Percentiles rank a stretch among this genome's conserved stretches.
phyloP scores from a whole-genome alignment of 768 basidiomycete genomes.

The Boletellus sp. region DNA sequence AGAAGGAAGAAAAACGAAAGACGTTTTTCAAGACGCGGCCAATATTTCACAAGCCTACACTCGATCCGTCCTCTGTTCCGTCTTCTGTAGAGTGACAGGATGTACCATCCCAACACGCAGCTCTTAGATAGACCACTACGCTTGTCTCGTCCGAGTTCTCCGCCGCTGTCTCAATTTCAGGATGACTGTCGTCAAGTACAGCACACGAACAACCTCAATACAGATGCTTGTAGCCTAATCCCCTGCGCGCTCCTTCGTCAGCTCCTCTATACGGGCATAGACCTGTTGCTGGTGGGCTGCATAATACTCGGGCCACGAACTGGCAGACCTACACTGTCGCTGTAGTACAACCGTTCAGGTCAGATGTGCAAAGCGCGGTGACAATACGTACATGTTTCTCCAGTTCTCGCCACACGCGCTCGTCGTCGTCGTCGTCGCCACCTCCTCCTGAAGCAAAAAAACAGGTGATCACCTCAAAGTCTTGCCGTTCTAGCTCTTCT shows the following conservation, averaged over 20 bases:
- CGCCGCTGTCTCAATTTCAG: background rate
- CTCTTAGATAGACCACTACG: constrained; percentile 14
- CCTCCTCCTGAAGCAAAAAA: constrained; percentile 56
- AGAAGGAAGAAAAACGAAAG: constrained; percentile 66
- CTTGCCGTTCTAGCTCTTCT: constrained; percentile 29
- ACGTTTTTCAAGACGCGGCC: constrained; percentile 78
- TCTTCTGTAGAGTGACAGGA: constrained; percentile 18
- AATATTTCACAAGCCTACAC: constrained; percentile 32
- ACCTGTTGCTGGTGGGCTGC: constrained; percentile 41
- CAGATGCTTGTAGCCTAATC: constrained; percentile 3
- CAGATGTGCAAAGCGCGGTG: background rate
- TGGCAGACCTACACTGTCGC: constrained; percentile 40
- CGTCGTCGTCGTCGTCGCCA: constrained; percentile 44
- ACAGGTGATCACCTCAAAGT: constrained; percentile 48
- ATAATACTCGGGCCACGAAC: constrained; percentile 53
- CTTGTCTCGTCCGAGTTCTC: background rate
- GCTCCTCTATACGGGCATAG: constrained; percentile 37
- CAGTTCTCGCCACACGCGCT: constrained; percentile 51
- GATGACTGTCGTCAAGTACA: constrained; percentile 1
- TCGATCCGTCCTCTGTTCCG: constrained; percentile 11
- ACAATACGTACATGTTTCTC: constrained; percentile 39
- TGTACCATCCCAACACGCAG: constrained; percentile 2
- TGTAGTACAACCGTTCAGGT: constrained; percentile 18
- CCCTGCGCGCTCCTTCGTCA: constrained; percentile 17
- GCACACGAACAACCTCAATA: background rate